These are phyloP conservation scores for Metarhizium guizhouense DNA, from an alignment of 2,329 filamentous ascomycete genomes.

Conservation along the genomic window DNA sequence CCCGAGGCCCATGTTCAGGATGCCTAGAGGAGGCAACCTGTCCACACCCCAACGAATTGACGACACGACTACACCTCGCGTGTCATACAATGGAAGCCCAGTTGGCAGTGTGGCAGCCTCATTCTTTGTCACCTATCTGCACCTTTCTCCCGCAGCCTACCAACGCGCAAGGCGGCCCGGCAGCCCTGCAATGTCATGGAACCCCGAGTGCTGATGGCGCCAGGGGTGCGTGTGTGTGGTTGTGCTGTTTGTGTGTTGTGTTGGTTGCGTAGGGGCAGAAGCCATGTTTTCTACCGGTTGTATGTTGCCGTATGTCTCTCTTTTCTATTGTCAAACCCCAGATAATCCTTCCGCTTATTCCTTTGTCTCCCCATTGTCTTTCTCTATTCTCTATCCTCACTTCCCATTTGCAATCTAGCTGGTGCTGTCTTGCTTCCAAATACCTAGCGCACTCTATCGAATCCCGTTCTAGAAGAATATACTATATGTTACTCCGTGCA, in stretches of 20 bases:
- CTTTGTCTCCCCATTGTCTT: neutral
- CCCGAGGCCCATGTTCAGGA: too few relatives aligned
- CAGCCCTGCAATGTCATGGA: neutral
- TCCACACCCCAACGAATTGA: too few relatives aligned
- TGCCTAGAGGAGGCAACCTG: too few relatives aligned
- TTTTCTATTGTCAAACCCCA: conserved; percentile 1
- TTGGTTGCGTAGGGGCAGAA: neutral
- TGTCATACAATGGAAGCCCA: neutral
- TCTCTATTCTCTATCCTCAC: neutral
- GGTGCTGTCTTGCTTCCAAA: neutral
- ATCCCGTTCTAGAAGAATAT: neutral
- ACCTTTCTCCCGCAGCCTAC: neutral
- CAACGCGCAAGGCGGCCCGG: neutral
- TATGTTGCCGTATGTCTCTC: conserved; percentile 1
- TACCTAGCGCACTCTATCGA: neutral
- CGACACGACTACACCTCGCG: too few relatives aligned
- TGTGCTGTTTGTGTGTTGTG: neutral
- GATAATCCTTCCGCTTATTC: neutral
- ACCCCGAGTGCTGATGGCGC: neutral
- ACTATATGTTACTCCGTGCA: neutral
- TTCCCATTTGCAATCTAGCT: neutral
- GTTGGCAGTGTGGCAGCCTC: neutral
- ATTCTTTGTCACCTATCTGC: neutral
- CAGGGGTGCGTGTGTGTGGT: neutral
- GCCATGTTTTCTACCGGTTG: neutral